Conservation (phyloP, 1,284 basidiomycete genomes). For the Rugosomyces carneus region DNA sequence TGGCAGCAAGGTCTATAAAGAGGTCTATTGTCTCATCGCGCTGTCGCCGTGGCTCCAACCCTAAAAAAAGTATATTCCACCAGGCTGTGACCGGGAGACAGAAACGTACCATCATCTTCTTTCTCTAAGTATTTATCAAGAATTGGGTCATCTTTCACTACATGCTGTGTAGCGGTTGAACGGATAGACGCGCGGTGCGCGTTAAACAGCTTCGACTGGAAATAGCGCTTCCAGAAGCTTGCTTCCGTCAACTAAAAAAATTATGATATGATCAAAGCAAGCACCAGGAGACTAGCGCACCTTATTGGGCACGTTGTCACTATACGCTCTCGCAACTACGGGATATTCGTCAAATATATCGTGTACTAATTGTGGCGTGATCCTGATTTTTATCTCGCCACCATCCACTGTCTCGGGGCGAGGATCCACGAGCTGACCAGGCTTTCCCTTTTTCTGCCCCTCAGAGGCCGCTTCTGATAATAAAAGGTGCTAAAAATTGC, state of each 20-base stretch:
- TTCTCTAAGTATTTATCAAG: constrained; percentile 94
- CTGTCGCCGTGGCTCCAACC: constrained; percentile 72
- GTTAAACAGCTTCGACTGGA: constrained; percentile 92
- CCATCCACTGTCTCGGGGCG: constrained; percentile 75
- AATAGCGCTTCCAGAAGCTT: constrained; percentile 96
- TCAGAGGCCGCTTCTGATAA: constrained; percentile 66
- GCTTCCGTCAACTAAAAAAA: constrained; percentile 69
- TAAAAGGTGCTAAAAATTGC: constrained; percentile 52
- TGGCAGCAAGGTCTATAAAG: constrained; percentile 84
- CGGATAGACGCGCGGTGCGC: constrained; percentile 90
- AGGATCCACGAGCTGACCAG: constrained; percentile 86
- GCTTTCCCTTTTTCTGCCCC: constrained; percentile 74
- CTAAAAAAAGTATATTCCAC: constrained; percentile 36
- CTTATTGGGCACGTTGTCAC: constrained; percentile 85
- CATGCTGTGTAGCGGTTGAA: constrained; percentile 76
- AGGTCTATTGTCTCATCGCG: constrained; percentile 67
- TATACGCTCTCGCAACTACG: constrained; percentile 87
- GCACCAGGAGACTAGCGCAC: constrained; percentile 33
- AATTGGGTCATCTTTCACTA: constrained; percentile 87
- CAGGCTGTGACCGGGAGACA: neutral
- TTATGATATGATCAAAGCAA: constrained; percentile 11
- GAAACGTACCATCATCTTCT: constrained; percentile 80
- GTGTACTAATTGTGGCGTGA: constrained; percentile 89
- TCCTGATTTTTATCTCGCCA: constrained; percentile 83
- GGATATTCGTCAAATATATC: constrained; percentile 99